These are phyloP conservation scores for Phlebopus sp. DNA, from an alignment of 1,284 basidiomycete species.

Conservation along the genomic window DNA sequence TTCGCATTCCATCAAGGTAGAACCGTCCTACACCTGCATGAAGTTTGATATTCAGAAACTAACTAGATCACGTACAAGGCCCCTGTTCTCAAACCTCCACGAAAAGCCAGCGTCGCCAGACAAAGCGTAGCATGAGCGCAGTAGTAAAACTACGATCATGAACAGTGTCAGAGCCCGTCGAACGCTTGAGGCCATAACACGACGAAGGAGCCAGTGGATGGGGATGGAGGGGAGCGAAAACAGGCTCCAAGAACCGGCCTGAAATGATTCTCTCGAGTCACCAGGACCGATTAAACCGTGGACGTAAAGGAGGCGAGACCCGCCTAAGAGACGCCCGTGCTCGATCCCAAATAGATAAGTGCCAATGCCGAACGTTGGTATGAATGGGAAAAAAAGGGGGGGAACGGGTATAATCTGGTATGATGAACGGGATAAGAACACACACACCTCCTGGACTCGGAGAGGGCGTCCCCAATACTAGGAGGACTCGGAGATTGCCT, in stretches of 20 bases:
- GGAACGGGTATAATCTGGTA: no score
- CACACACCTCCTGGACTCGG: no score
- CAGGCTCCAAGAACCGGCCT: constrained; percentile 9
- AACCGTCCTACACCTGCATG: neutral
- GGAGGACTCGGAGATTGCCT: no score
- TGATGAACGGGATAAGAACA: no score
- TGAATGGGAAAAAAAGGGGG: no score
- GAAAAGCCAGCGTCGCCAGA: neutral
- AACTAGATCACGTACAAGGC: neutral
- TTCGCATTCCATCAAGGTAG: constrained; percentile 15
- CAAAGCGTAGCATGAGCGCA: neutral
- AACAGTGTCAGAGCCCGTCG: constrained; percentile 3
- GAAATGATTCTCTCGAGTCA: constrained; percentile 5
- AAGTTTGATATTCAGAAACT: neutral
- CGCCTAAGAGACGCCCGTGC: neutral
- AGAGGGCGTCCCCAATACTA: no score
- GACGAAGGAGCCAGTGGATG: neutral
- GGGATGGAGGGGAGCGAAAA: neutral
- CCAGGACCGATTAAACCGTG: constrained; percentile 4
- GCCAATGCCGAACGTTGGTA: no score
- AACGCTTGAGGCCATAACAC: constrained; percentile 5
- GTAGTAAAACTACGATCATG: neutral
- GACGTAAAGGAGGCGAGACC: neutral
- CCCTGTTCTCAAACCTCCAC: constrained; percentile 6
- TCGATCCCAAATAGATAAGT: neutral